Evolutionary conservation across 2,329 filamentous ascomycete species (phyloP).

Genomic region (Didymella segeticola): DNA sequence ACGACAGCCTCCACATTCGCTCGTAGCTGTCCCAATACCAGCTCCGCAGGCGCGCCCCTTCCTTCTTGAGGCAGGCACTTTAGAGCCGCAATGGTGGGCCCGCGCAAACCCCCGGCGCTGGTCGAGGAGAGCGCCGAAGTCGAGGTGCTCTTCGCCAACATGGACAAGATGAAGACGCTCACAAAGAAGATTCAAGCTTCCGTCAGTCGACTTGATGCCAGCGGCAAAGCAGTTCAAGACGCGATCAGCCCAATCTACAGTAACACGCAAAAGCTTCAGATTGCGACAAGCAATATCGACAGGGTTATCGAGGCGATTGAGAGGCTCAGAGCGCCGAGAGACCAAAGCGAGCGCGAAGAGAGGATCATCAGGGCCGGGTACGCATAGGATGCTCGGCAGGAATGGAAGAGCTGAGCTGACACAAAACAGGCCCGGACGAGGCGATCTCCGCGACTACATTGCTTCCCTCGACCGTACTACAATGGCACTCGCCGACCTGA

Average conservation of each 20-base stretch:
- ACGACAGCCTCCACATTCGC: not conserved
- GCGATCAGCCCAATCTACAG: constrained; percentile 91
- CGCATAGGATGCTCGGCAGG: constrained; percentile 17
- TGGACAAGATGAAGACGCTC: constrained; percentile 91
- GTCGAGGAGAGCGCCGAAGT: constrained; percentile 73
- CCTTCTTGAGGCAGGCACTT: constrained; percentile 27
- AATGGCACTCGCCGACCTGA: constrained; percentile 82
- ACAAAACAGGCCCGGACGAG: constrained; percentile 54
- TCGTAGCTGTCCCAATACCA: constrained; percentile 2
- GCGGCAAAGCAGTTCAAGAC: constrained; percentile 88
- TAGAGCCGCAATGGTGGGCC: constrained; percentile 57
- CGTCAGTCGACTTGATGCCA: constrained; percentile 80
- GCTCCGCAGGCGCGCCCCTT: not conserved
- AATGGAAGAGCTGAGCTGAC: not conserved
- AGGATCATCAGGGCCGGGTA: constrained; percentile 83
- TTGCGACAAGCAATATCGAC: constrained; percentile 89
- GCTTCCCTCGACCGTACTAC: constrained; percentile 88
- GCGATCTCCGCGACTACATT: constrained; percentile 83
- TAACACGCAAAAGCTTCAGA: constrained; percentile 88
- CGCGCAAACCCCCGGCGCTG: constrained; percentile 61
- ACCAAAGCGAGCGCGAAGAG: constrained; percentile 91
- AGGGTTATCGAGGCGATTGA: constrained; percentile 86
- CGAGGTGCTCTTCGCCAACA: constrained; percentile 70
- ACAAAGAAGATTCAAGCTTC: constrained; percentile 96
- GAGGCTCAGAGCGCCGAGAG: constrained; percentile 84